Percentiles rank a stretch among this genome's conserved stretches.
These are phyloP conservation scores for Akanthomyces uredinophilus DNA, from an alignment of 2,329 filamentous ascomycete species.

Conservation along the genomic window DNA sequence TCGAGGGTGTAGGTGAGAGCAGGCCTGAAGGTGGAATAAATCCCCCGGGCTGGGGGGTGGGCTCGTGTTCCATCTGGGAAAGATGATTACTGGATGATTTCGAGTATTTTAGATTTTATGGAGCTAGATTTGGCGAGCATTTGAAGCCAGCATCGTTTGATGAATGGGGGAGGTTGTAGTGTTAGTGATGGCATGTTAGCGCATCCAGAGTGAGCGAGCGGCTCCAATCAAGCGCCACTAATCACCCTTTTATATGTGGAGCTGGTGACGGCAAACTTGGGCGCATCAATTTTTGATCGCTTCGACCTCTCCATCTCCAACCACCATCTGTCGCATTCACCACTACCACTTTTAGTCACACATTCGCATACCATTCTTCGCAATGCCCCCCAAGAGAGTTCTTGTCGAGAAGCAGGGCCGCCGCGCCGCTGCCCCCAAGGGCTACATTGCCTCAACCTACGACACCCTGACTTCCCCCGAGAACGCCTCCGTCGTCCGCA, in stretches of 20 bases:
- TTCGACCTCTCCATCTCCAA: background rate
- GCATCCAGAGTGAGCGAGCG: background rate
- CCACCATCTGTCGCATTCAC: slow-evolving; percentile 6
- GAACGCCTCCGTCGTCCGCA: slow-evolving; percentile 64
- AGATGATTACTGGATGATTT: background rate
- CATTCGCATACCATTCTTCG: slow-evolving; percentile 16
- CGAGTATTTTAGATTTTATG: background rate
- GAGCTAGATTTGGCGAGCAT: background rate
- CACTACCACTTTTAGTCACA: slow-evolving; percentile 1
- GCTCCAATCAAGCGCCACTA: slow-evolving; percentile 4
- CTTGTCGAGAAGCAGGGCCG: slow-evolving; percentile 43
- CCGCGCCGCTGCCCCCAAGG: slow-evolving; percentile 39
- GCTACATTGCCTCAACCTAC: slow-evolving; percentile 55
- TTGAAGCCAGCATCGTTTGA: background rate
- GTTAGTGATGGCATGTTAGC: background rate
- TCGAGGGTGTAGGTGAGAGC: slow-evolving; percentile 52
- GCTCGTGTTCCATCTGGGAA: slow-evolving; percentile 22
- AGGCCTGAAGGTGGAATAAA: slow-evolving; percentile 44
- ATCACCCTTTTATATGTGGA: slow-evolving; percentile 14
- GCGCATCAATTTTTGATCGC: slow-evolving; percentile 4
- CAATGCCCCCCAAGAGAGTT: slow-evolving; percentile 61
- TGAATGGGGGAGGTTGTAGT: background rate
- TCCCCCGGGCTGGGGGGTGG: slow-evolving; percentile 37
- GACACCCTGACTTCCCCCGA: slow-evolving; percentile 59
- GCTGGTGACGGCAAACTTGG: slow-evolving; percentile 1